Evolutionary conservation across 139 green algal genomes (phyloP).

Genomic region (Tetraselmis chui): DNA sequence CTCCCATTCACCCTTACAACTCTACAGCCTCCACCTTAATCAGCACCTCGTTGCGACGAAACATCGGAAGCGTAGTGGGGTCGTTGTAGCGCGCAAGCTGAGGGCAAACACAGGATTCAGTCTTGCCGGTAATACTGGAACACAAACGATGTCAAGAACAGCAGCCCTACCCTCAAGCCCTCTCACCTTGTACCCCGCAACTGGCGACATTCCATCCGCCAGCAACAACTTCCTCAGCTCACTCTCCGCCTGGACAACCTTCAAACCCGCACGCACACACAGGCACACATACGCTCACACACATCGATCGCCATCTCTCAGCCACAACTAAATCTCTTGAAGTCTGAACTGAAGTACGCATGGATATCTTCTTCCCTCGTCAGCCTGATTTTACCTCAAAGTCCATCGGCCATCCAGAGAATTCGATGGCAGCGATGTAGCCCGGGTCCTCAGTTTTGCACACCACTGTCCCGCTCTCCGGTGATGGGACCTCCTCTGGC

Average conservation of each 20-base stretch:
- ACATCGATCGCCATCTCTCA: neutral
- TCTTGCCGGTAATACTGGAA: too few species aligned
- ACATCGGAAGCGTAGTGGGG: constrained; percentile 36
- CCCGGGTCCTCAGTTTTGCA: constrained; percentile 2
- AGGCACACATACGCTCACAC: neutral
- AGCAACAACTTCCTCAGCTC: constrained; percentile 20
- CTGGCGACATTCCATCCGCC: constrained; percentile 18
- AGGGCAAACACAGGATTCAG: too few species aligned
- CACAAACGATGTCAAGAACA: too few species aligned
- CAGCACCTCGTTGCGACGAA: constrained; percentile 73
- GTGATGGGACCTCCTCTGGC: constrained; percentile 7
- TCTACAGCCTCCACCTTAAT: constrained; percentile 46
- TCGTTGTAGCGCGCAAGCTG: constrained; percentile 73
- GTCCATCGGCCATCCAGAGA: neutral
- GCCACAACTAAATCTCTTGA: neutral
- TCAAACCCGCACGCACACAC: neutral
- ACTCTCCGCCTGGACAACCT: constrained; percentile 17
- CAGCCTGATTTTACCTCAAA: constrained; percentile 9
- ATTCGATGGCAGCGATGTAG: neutral
- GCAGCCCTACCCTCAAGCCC: too few species aligned
- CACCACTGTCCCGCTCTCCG: neutral
- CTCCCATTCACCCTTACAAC: neutral
- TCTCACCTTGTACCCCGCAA: constrained; percentile 14
- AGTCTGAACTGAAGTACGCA: constrained; percentile 16
- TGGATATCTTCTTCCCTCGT: constrained; percentile 3